phyloP scores from a whole-genome alignment of 352 stramenopile species.

The Phytophthora nicotianae region DNA sequence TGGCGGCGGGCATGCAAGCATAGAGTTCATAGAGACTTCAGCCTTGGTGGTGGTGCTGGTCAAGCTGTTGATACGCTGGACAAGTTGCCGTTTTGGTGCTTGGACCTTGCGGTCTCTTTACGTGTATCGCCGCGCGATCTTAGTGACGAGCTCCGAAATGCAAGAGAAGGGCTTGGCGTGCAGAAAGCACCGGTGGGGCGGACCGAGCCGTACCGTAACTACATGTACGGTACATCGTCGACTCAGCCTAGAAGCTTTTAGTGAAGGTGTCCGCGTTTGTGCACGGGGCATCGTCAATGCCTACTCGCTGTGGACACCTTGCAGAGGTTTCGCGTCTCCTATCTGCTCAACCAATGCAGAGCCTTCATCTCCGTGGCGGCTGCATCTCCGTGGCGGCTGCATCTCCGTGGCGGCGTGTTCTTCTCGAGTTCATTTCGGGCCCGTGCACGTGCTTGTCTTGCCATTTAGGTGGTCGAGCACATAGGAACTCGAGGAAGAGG shows the following conservation, averaged over 20 bases:
- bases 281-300: slow-evolving; percentile 13
- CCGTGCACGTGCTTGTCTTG: no score
- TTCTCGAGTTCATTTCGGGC: no score
- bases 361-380: no score
- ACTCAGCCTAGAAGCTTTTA: not conserved
- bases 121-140: slow-evolving; percentile 18
- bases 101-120: slow-evolving; percentile 1
- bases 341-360: no score
- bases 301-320: no score
- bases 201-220: slow-evolving; percentile 16
- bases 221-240: not conserved
- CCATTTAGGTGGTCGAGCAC: slow-evolving; percentile 23
- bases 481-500: slow-evolving; percentile 7
- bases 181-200: slow-evolving; percentile 19
- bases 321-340: no score
- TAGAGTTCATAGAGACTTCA: no score
- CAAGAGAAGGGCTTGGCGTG: slow-evolving; percentile 34
- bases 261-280: slow-evolving; percentile 2
- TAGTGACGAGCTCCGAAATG: slow-evolving; percentile 33
- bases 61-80: not conserved
- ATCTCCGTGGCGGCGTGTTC: no score
- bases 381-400: no score
- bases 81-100: slow-evolving; percentile 6
- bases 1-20: not conserved
- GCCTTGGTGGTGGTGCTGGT: not conserved